These are phyloP conservation scores for Fomitopsis palustris DNA, from an alignment of 1,284 basidiomycete genomes.

Conservation along the genomic window DNA sequence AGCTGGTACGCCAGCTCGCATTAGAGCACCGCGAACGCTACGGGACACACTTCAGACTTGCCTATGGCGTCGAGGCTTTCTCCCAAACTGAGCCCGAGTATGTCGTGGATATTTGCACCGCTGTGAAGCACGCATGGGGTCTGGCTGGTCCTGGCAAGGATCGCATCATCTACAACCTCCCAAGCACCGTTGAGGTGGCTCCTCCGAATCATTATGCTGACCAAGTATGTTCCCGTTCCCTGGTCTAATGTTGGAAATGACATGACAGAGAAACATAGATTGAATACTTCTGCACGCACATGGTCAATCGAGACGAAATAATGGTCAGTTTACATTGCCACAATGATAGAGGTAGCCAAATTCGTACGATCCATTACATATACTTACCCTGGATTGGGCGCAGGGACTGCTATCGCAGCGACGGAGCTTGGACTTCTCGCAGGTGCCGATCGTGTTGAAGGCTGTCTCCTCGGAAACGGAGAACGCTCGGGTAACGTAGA, in stretches of 20 bases:
- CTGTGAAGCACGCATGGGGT: conserved; percentile 89
- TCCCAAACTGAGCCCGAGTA: conserved; percentile 98
- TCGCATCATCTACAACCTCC: conserved; percentile 97
- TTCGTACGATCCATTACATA: background rate
- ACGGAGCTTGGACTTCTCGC: conserved; percentile 93
- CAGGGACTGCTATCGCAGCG: conserved; percentile 93
- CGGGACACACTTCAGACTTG: conserved; percentile 92
- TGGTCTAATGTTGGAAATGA: background rate
- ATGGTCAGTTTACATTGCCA: conserved; percentile 95
- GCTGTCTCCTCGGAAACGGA: conserved; percentile 97
- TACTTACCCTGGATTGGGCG: background rate
- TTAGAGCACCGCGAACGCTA: conserved; percentile 82
- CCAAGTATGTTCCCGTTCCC: conserved; percentile 50
- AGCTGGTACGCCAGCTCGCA: conserved; percentile 80
- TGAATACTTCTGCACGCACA: conserved; percentile 88
- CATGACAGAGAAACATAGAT: conserved; percentile 51
- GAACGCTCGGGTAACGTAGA: conserved; percentile 99
- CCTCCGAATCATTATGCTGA: conserved; percentile 99
- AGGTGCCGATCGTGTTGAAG: conserved; percentile 95
- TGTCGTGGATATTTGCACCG: conserved; percentile 91
- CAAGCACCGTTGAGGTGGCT: conserved; percentile 95
- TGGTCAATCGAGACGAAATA: conserved; percentile 87
- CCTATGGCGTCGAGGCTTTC: conserved; percentile 99
- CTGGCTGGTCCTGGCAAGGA: conserved; percentile 72
- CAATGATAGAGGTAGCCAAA: conserved; percentile 81